phyloP scores from a whole-genome alignment of 805 yeast species.

The Barnettozyma sp. region DNA sequence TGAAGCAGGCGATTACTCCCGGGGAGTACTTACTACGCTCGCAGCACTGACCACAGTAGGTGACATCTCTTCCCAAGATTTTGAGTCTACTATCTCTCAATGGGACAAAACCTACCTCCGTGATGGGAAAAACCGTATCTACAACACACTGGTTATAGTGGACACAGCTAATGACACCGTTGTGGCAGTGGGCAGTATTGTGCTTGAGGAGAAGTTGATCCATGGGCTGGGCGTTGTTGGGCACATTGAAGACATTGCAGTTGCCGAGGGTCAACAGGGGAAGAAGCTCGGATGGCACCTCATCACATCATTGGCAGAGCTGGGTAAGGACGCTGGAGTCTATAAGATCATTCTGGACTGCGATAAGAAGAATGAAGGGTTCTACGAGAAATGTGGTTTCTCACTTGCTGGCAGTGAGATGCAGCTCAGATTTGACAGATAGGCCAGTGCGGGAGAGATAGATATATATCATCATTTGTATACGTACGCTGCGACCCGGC shows the following conservation, averaged over 20 bases:
- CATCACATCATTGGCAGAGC: conserved; percentile 51
- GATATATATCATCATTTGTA: too few species aligned
- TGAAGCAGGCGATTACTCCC: conserved; percentile 45
- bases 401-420: conserved; percentile 60
- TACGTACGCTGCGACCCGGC: too few species aligned
- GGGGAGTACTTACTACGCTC: conserved; percentile 59
- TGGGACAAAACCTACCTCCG: conserved; percentile 42
- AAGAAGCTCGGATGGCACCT: conserved; percentile 66
- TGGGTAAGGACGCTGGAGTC: conserved; percentile 60
- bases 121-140: conserved; percentile 31
- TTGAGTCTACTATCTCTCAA: conserved; percentile 42
- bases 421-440: conserved; percentile 40
- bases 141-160: conserved; percentile 64
- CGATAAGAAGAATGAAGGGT: conserved; percentile 69
- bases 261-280: conserved; percentile 70
- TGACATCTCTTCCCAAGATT: conserved; percentile 44
- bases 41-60: conserved; percentile 81
- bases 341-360: conserved; percentile 91
- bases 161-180: conserved; percentile 39
- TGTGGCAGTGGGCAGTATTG: conserved; percentile 78
- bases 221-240: conserved; percentile 85
- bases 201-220: conserved; percentile 76
- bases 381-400: conserved; percentile 86
- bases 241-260: conserved; percentile 93
- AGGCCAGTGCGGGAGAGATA: too few species aligned